Conservation (phyloP, 176 grass and related monocot genomes). For the Coix lacrymajobi region DNA sequence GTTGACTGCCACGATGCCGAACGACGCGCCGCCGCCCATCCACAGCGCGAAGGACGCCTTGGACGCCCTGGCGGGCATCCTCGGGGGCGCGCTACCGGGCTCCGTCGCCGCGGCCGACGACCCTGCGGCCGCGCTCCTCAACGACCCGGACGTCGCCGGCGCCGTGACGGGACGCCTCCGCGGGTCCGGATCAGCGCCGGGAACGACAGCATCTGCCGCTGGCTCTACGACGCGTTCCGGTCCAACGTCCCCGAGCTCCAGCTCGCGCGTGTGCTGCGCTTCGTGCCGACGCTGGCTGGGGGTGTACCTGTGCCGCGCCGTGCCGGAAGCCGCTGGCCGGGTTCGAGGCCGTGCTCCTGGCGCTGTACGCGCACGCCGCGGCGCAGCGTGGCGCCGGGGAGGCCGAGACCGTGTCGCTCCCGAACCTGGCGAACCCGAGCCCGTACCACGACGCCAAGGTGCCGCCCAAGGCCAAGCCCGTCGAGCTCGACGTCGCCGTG, state of each 20-base stretch:
- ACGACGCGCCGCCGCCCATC: conserved; percentile 29
- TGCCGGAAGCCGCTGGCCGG: conserved; percentile 52
- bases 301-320: conserved; percentile 61
- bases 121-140: conserved; percentile 51
- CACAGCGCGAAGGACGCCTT: conserved; percentile 41
- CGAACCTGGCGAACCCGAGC: conserved; percentile 55
- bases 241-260: conserved; percentile 51
- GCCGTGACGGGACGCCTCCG: conserved; percentile 40
- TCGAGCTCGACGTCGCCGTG: conserved; percentile 32
- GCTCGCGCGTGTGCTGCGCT: conserved; percentile 63
- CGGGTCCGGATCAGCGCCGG: conserved; percentile 36
- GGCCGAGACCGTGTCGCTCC: conserved; percentile 40
- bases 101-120: conserved; percentile 25
- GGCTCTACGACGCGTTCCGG: conserved; percentile 88
- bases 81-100: conserved; percentile 32
- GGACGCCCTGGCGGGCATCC: conserved; percentile 46
- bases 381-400: conserved; percentile 39
- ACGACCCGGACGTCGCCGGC: conserved; percentile 31
- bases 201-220: conserved; percentile 57
- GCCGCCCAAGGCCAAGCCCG: conserved; percentile 26
- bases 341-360: conserved; percentile 82
- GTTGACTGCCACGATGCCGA: neutral
- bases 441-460: conserved; percentile 55
- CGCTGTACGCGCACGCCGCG: conserved; percentile 62
- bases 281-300: conserved; percentile 55